Conservation (phyloP, 1,284 basidiomycete genomes). For the Apiotrichum domesticum region DNA sequence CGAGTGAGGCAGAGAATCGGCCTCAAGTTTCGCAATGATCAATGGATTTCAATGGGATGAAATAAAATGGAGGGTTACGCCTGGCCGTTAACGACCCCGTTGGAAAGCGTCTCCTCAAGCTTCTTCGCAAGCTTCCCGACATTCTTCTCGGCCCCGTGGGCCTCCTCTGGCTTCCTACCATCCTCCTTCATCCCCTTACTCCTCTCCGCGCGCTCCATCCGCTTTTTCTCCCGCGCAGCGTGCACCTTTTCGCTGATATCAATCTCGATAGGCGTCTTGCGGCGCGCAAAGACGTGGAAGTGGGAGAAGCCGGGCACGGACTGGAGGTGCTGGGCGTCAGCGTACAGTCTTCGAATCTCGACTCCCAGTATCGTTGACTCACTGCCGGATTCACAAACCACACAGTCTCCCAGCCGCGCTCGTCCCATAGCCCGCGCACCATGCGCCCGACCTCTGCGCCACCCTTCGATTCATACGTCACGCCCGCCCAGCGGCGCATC, state of each 20-base stretch:
- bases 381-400: conserved; percentile 40
- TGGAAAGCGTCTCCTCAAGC: background rate
- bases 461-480: conserved; percentile 27
- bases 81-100: too few species aligned
- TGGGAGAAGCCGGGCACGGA: conserved; percentile 42
- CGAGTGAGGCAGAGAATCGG: too few species aligned
- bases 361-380: conserved; percentile 3
- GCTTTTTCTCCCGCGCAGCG: background rate
- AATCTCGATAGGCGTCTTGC: conserved; percentile 44
- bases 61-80: too few species aligned
- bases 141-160: background rate
- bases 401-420: conserved; percentile 44
- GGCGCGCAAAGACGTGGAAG: conserved; percentile 45
- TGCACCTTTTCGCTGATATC: conserved; percentile 19
- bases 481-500: conserved; percentile 30
- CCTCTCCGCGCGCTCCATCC: background rate
- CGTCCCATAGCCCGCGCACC: conserved; percentile 41
- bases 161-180: background rate
- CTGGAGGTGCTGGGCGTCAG: conserved; percentile 38
- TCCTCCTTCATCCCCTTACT: background rate
- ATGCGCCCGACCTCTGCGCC: conserved; percentile 41
- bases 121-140: background rate
- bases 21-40: too few species aligned
- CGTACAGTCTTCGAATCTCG: background rate
- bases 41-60: too few species aligned